These are phyloP conservation scores for Pseudogymnoascus pannorum DNA, from an alignment of 2,329 filamentous ascomycete genomes.

Conservation along the genomic window DNA sequence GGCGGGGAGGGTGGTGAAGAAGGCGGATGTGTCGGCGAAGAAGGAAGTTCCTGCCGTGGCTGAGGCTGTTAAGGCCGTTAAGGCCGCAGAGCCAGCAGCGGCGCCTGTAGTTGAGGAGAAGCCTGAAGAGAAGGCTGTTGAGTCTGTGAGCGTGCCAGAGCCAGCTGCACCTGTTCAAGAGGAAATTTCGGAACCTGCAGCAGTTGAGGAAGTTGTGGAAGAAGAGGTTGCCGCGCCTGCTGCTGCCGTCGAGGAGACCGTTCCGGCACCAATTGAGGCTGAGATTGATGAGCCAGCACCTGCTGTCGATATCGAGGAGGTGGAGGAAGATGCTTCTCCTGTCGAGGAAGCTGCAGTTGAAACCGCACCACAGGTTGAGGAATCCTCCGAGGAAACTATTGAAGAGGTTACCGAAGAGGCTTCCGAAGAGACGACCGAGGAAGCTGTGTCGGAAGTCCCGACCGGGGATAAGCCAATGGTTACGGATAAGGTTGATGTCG, in stretches of 20 bases:
- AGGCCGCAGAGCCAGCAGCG: neutral
- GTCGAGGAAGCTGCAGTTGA: conserved; percentile 13
- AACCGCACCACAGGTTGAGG: neutral
- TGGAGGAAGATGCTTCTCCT: conserved; percentile 10
- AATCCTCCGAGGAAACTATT: neutral
- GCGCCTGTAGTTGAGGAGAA: conserved; percentile 9
- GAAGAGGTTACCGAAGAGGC: no score
- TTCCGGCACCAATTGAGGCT: conserved; percentile 20
- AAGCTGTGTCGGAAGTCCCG: neutral
- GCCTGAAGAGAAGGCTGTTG: conserved; percentile 10
- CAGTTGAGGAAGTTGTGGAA: conserved; percentile 21
- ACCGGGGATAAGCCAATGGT: neutral
- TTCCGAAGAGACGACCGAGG: no score
- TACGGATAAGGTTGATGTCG: neutral
- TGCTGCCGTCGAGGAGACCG: conserved; percentile 19
- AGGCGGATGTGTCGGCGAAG: conserved; percentile 11
- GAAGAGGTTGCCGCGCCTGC: conserved; percentile 17
- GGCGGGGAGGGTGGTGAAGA: conserved; percentile 15
- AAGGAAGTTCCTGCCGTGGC: conserved; percentile 10
- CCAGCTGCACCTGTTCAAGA: conserved; percentile 13
- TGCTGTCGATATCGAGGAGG: conserved; percentile 12
- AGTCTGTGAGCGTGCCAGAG: conserved; percentile 14
- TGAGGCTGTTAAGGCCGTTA: conserved; percentile 12
- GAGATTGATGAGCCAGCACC: conserved; percentile 14
- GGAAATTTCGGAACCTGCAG: conserved; percentile 15